Conservation (phyloP, 495 filamentous ascomycete species). For the Penicillium pancosmium region DNA sequence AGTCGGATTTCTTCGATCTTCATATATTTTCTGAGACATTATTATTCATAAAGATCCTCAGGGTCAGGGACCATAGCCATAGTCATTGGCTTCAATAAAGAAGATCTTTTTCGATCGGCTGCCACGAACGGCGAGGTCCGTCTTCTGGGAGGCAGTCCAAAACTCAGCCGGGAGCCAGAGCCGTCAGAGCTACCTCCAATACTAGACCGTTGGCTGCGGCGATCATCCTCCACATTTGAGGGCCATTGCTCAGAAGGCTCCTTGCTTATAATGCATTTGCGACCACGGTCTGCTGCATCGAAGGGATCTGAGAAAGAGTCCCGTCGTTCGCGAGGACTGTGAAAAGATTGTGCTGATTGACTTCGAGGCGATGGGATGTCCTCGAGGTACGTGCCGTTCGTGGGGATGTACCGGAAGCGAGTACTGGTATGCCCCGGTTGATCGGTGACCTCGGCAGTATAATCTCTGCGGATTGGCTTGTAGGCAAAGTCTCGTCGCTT, state of each 20-base stretch:
- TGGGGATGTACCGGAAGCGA: conserved; percentile 43
- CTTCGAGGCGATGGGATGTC: conserved; percentile 21
- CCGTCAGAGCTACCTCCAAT: conserved; percentile 10
- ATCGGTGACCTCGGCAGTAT: conserved; percentile 35
- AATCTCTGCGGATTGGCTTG: conserved; percentile 38
- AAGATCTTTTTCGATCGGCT: conserved; percentile 29
- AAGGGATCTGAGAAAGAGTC: conserved; percentile 18
- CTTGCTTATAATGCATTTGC: background rate
- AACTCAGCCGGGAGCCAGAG: conserved; percentile 5
- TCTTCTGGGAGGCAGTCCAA: conserved; percentile 19
- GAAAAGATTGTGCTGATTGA: conserved; percentile 23
- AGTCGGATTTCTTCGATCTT: background rate
- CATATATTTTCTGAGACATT: background rate
- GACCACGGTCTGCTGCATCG: conserved; percentile 8
- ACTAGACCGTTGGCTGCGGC: conserved; percentile 15
- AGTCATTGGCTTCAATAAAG: conserved; percentile 37
- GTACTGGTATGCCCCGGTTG: conserved; percentile 14
- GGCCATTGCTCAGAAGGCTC: background rate
- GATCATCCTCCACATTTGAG: conserved; percentile 17
- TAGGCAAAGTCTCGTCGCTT: conserved; percentile 38
- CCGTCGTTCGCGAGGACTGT: conserved; percentile 9
- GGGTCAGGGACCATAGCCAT: conserved; percentile 47
- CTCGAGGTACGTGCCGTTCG: conserved; percentile 28
- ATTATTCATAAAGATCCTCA: conserved; percentile 44
- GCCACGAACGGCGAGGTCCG: conserved; percentile 22